Evolutionary conservation across 169 alveolate genomes (phyloP).

Genomic region (Amoebophrya sp.): DNA sequence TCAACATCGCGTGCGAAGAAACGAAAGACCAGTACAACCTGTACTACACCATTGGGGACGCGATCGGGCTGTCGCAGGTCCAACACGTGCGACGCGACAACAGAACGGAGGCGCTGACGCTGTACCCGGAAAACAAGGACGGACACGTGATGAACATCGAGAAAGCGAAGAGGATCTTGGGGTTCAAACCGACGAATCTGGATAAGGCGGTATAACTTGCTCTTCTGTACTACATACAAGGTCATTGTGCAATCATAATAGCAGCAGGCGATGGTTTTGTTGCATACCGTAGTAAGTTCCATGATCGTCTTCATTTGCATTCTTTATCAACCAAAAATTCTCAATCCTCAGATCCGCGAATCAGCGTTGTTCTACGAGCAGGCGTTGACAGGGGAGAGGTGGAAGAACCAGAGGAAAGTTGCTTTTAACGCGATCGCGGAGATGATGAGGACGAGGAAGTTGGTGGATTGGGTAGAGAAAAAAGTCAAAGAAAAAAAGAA

Average conservation of each 20-base stretch:
- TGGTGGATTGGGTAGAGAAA: neutral
- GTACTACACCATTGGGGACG: neutral
- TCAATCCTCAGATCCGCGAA: neutral
- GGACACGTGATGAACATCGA: neutral
- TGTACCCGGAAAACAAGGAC: neutral
- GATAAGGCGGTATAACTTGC: neutral
- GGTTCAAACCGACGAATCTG: neutral
- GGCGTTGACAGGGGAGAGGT: neutral
- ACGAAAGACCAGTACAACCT: neutral
- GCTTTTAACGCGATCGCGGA: neutral
- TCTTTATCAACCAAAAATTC: too few species aligned
- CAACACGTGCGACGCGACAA: neutral
- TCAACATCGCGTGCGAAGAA: neutral
- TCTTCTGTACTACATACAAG: too few species aligned
- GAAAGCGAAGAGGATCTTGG: neutral
- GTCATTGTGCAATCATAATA: too few species aligned
- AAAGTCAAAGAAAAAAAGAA: neutral
- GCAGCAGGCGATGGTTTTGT: too few species aligned
- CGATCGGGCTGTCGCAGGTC: neutral
- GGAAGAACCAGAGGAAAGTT: neutral
- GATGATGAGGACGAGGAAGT: neutral
- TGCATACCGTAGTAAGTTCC: too few species aligned
- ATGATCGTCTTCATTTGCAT: too few species aligned
- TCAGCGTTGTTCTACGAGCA: neutral
- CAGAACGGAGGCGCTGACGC: neutral